Evolutionary conservation across 805 yeast genomes (phyloP).

Genomic region (Metschnikowia arizonensis): DNA sequence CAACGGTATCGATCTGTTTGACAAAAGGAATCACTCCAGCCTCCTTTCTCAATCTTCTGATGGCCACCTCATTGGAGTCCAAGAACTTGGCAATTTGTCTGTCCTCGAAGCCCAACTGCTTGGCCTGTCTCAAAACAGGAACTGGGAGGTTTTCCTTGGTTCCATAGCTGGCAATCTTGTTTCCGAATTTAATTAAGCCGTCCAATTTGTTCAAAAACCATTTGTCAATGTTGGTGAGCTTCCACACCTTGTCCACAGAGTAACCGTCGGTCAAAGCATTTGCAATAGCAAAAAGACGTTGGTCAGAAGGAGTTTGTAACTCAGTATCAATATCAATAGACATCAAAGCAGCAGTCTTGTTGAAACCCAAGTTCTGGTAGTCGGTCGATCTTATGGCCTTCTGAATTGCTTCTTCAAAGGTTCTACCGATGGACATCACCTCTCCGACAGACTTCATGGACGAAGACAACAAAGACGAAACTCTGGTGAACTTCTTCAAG

Average conservation of each 20-base stretch:
- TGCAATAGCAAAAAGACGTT: slow-evolving; percentile 93
- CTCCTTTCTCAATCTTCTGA: slow-evolving; percentile 84
- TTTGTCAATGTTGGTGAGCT: slow-evolving; percentile 85
- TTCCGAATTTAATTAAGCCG: slow-evolving; percentile 69
- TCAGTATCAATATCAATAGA: slow-evolving; percentile 89
- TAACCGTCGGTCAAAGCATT: slow-evolving; percentile 88
- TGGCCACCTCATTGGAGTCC: slow-evolving; percentile 86
- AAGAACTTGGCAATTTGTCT: slow-evolving; percentile 90
- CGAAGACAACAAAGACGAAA: slow-evolving; percentile 79
- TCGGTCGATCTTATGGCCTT: slow-evolving; percentile 96
- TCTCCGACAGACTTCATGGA: slow-evolving; percentile 99
- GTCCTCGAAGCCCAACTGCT: slow-evolving; percentile 95
- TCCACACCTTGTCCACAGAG: slow-evolving; percentile 88
- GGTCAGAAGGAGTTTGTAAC: slow-evolving; percentile 95
- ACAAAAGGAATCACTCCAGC: slow-evolving; percentile 86
- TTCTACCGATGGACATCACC: slow-evolving; percentile 96
- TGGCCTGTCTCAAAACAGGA: slow-evolving; percentile 70
- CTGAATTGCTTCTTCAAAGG: slow-evolving; percentile 96
- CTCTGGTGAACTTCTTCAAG: slow-evolving; percentile 90
- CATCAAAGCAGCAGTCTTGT: slow-evolving; percentile 77
- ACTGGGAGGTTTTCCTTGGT: slow-evolving; percentile 60
- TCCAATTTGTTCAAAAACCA: slow-evolving; percentile 92
- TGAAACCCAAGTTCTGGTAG: slow-evolving; percentile 93
- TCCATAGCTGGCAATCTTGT: slow-evolving; percentile 54
- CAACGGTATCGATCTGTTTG: slow-evolving; percentile 96